Evolutionary conservation across 2,329 filamentous ascomycete genomes (phyloP).

Genomic region (Alternaria triticina): DNA sequence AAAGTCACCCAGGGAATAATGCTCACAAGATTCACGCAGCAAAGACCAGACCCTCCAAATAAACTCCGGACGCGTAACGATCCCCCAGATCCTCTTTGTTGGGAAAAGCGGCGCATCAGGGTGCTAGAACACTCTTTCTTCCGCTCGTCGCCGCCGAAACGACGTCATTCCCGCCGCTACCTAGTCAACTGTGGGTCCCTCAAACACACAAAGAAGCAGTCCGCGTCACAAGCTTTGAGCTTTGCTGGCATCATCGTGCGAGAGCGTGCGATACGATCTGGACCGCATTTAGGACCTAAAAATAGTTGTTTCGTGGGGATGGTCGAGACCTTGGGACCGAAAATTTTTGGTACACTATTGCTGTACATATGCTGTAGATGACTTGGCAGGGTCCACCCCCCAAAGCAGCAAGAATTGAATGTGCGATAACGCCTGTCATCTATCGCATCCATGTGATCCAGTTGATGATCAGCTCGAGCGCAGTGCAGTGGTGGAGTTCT

Average conservation of each 20-base stretch:
- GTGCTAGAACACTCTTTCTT: constrained; percentile 13
- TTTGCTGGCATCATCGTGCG: background rate
- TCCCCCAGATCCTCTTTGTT: constrained; percentile 8
- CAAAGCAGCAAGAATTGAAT: background rate
- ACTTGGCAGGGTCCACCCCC: background rate
- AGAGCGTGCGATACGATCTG: background rate
- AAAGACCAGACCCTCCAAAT: background rate
- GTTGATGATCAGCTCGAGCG: background rate
- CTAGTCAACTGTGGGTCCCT: too few species aligned
- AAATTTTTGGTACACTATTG: background rate
- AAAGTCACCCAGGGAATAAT: background rate
- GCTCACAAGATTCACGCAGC: background rate
- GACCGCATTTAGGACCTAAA: too few species aligned
- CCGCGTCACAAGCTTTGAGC: background rate
- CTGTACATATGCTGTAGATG: background rate
- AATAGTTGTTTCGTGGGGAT: background rate
- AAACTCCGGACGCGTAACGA: constrained; percentile 10
- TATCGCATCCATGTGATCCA: background rate
- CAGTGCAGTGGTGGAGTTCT: background rate
- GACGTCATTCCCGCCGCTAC: constrained; percentile 12
- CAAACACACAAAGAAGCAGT: constrained; percentile 2
- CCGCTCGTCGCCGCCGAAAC: constrained; percentile 7
- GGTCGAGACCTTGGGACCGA: constrained; percentile 2
- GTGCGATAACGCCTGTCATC: background rate
- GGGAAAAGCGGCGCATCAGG: background rate